Evolutionary conservation across 306 rosid genomes (phyloP).

Genomic region (Trifolium repens): DNA sequence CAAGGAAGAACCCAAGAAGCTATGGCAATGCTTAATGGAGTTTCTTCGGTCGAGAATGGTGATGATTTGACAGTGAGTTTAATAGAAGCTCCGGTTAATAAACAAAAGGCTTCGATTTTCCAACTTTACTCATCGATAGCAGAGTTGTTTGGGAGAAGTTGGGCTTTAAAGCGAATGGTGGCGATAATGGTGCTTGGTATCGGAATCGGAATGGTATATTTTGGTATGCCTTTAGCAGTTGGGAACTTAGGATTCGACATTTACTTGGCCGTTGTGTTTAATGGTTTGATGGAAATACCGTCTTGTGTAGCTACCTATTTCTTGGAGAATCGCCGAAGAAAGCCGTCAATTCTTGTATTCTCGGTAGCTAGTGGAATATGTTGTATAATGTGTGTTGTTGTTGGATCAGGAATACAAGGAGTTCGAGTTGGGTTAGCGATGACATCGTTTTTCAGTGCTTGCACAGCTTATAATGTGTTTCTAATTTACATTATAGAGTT

Average conservation of each 20-base stretch:
- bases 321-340: constrained; percentile 32
- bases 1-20: constrained; percentile 40
- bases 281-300: constrained; percentile 50
- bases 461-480: constrained; percentile 42
- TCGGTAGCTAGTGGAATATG: constrained; percentile 34
- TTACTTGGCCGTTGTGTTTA: constrained; percentile 46
- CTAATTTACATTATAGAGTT: constrained; percentile 49
- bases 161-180: constrained; percentile 35
- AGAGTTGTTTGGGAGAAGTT: constrained; percentile 33
- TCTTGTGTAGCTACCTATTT: constrained; percentile 39
- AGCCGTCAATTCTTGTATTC: constrained; percentile 31
- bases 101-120: constrained; percentile 25
- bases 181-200: constrained; percentile 40
- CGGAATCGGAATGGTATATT: constrained; percentile 56
- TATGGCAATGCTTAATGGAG: constrained; percentile 20
- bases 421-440: constrained; percentile 39
- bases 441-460: constrained; percentile 47
- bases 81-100: neutral
- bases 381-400: constrained; percentile 32
- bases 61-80: neutral
- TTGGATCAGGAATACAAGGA: neutral
- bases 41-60: neutral
- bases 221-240: constrained; percentile 54
- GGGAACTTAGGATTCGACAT: constrained; percentile 54
- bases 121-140: constrained; percentile 33